Conservation (phyloP, 2,329 filamentous ascomycete genomes). For the Ascochyta lentis region DNA sequence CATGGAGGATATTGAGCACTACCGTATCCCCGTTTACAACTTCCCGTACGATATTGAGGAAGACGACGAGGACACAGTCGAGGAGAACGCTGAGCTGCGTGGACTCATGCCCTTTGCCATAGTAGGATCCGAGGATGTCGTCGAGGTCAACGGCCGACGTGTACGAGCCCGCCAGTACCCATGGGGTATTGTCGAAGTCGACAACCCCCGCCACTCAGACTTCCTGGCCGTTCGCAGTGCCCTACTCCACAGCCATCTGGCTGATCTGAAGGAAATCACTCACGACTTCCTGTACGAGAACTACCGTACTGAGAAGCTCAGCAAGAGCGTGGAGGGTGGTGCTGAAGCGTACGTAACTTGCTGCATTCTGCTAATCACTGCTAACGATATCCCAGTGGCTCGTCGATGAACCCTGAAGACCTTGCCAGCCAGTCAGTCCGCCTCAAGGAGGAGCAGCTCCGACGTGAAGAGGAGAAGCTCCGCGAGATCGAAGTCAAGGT, state of each 20-base stretch:
- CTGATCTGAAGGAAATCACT: constrained; percentile 98
- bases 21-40: constrained; percentile 99
- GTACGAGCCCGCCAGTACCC: constrained; percentile 97
- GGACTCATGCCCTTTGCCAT: constrained; percentile 99
- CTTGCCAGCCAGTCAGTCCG: constrained; percentile 96
- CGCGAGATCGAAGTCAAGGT: constrained; percentile 99
- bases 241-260: constrained; percentile 95
- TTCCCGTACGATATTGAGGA: constrained; percentile 99
- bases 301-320: constrained; percentile 99
- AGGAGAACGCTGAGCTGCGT: constrained; percentile 97
- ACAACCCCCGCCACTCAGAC: constrained; percentile 98
- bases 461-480: constrained; percentile 99
- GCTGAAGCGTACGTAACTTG: constrained; percentile 75
- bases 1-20: constrained; percentile 99
- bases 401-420: constrained; percentile 97
- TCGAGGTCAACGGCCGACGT: constrained; percentile 91
- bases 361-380: neutral
- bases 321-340: constrained; percentile 96
- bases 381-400: constrained; percentile 62
- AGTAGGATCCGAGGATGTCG: constrained; percentile 92
- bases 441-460: constrained; percentile 99
- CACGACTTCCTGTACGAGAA: constrained; percentile 99
- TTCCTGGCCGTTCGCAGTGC: constrained; percentile 97
- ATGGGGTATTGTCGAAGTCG: constrained; percentile 98
- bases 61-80: constrained; percentile 98